These are phyloP conservation scores for Viola pubescens DNA, from an alignment of 441 rosid genomes.

Conservation along the genomic window DNA sequence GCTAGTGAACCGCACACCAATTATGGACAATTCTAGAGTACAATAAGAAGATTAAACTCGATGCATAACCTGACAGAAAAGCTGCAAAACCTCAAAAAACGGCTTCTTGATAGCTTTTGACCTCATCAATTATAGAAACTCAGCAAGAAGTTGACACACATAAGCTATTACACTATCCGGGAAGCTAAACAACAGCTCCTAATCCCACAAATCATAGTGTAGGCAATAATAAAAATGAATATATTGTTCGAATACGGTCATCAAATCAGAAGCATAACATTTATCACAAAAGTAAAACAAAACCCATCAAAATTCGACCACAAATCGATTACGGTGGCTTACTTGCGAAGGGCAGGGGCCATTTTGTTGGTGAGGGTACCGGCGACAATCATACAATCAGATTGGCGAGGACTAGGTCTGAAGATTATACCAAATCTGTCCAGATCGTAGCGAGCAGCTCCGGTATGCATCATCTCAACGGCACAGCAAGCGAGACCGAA, in stretches of 20 bases:
- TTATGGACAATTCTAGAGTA: background rate
- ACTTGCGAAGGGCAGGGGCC: slow-evolving; percentile 99
- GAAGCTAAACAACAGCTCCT: too few relatives aligned
- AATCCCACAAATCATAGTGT: too few relatives aligned
- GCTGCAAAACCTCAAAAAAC: too few relatives aligned
- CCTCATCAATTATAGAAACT: too few relatives aligned
- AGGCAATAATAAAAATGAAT: too few relatives aligned
- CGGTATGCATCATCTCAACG: slow-evolving; percentile 98
- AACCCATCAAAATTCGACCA: background rate
- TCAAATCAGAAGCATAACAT: background rate
- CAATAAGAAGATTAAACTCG: background rate
- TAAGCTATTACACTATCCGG: too few relatives aligned
- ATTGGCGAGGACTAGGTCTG: slow-evolving; percentile 96
- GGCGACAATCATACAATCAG: slow-evolving; percentile 96
- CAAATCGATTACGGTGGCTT: slow-evolving; percentile 17
- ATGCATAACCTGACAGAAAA: background rate
- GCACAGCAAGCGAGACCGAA: slow-evolving; percentile 98
- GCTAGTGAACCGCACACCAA: background rate
- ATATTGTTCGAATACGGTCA: background rate
- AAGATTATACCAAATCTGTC: slow-evolving; percentile 93
- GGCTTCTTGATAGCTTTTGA: too few relatives aligned
- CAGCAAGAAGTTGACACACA: too few relatives aligned
- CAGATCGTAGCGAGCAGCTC: slow-evolving; percentile 93
- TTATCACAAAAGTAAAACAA: background rate
- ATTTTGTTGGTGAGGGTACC: slow-evolving; percentile 97